Conservation (phyloP, 257 asterid genomes). For the Solanum etuberosum region DNA sequence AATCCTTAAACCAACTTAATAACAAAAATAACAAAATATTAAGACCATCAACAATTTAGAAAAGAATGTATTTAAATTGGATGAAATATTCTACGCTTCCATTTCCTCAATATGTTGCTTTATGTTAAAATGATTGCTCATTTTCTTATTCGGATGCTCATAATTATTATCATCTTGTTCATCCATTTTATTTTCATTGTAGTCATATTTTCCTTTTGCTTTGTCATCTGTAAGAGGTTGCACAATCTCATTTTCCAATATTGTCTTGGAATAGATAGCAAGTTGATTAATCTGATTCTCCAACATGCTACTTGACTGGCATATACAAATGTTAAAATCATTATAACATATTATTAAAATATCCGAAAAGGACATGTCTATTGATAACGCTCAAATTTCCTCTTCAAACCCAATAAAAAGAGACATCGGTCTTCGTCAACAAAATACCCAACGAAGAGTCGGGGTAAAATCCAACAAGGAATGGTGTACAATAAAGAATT, state of each 20-base stretch:
- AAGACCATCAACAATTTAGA: neutral
- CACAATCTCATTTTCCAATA: neutral
- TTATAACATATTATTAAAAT: neutral
- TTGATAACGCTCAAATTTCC: no score
- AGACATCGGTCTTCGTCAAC: no score
- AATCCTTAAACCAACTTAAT: neutral
- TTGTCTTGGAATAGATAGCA: neutral
- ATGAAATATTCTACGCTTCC: slow-evolving; percentile 26
- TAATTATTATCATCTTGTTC: neutral
- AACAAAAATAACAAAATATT: neutral
- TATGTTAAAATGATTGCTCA: slow-evolving; percentile 26
- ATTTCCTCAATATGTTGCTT: slow-evolving; percentile 25
- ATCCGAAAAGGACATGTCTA: no score
- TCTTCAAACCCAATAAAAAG: no score
- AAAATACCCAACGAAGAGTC: no score
- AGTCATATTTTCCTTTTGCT: neutral
- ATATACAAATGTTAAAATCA: neutral
- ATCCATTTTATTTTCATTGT: neutral
- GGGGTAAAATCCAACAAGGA: no score
- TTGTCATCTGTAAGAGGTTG: neutral
- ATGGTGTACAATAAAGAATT: no score
- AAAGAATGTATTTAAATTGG: neutral
- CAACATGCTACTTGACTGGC: neutral
- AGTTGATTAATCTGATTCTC: neutral
- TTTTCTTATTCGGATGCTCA: neutral